Conservation (phyloP, 108 stramenopile species). For the Cylindrotheca fusiformis region DNA sequence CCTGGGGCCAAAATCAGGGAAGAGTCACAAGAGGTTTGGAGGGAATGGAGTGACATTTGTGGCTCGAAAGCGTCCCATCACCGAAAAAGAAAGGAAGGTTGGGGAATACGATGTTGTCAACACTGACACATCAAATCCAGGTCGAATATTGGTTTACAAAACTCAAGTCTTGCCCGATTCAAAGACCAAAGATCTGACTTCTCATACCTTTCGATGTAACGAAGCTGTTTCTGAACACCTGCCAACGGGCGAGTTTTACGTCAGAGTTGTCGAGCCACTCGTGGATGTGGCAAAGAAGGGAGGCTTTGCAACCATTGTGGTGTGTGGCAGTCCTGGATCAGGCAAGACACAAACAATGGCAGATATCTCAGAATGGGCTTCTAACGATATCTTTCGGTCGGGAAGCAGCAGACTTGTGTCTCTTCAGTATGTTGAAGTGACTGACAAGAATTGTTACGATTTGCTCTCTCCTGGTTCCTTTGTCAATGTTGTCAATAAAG, state of each 20-base stretch:
- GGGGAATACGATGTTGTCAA: conserved; percentile 28
- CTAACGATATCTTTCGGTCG: conserved; percentile 19
- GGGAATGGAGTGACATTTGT: conserved; percentile 9
- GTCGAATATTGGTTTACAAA: conserved; percentile 19
- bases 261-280: conserved; percentile 1
- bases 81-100: conserved; percentile 8
- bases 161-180: conserved; percentile 12
- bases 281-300: conserved; percentile 20
- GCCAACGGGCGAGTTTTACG: conserved; percentile 20
- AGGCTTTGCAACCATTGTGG: conserved; percentile 13
- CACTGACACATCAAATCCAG: conserved; percentile 2
- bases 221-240: conserved; percentile 15
- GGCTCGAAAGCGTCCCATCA: conserved; percentile 18
- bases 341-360: conserved; percentile 19
- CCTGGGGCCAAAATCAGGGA: background rate
- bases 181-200: conserved; percentile 13
- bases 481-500: conserved; percentile 15
- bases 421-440: conserved; percentile 12
- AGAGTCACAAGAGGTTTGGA: background rate
- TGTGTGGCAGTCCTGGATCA: conserved; percentile 11
- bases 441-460: conserved; percentile 9
- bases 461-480: conserved; percentile 19
- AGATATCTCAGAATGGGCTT: conserved; percentile 17
- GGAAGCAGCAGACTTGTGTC: conserved; percentile 1
- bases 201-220: conserved; percentile 18